phyloP scores from a whole-genome alignment of 495 filamentous ascomycete species.

The Chaetomidium leptoderma region DNA sequence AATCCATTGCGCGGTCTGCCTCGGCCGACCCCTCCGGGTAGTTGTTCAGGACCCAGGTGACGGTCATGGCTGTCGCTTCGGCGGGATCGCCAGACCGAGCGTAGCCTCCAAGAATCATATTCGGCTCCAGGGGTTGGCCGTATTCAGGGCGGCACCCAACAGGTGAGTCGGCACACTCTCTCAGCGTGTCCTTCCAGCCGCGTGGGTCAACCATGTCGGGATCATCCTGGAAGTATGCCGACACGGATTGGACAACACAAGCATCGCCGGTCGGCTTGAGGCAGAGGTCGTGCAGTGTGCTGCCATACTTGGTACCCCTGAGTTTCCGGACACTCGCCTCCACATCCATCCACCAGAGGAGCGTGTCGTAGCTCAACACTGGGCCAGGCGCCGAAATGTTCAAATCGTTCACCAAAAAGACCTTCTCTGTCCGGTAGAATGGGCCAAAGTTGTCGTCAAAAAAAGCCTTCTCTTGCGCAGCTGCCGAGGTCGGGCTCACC shows the following conservation, averaged over 20 bases:
- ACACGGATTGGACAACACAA: conserved; percentile 88
- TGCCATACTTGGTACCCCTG: conserved; percentile 58
- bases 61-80: conserved; percentile 72
- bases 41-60: conserved; percentile 97
- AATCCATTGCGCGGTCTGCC: conserved; percentile 73
- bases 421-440: conserved; percentile 91
- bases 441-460: conserved; percentile 95
- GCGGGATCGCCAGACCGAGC: conserved; percentile 61
- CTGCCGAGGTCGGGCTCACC: conserved; percentile 88
- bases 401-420: conserved; percentile 88
- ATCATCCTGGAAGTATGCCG: conserved; percentile 75
- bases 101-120: conserved; percentile 82
- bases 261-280: conserved; percentile 86
- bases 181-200: conserved; percentile 65
- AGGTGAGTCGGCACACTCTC: conserved; percentile 68
- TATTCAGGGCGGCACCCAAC: conserved; percentile 84
- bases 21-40: conserved; percentile 65
- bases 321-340: conserved; percentile 68
- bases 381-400: conserved; percentile 58
- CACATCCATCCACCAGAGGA: conserved; percentile 92
- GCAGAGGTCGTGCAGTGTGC: conserved; percentile 77
- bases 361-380: conserved; percentile 79
- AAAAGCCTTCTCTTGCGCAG: conserved; percentile 88
- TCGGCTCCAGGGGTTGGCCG: conserved; percentile 74
- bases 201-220: conserved; percentile 52